Base-by-base conservation (phyloP, 179 eudicot genomes). In the Corrigiola litoralis region DNA sequence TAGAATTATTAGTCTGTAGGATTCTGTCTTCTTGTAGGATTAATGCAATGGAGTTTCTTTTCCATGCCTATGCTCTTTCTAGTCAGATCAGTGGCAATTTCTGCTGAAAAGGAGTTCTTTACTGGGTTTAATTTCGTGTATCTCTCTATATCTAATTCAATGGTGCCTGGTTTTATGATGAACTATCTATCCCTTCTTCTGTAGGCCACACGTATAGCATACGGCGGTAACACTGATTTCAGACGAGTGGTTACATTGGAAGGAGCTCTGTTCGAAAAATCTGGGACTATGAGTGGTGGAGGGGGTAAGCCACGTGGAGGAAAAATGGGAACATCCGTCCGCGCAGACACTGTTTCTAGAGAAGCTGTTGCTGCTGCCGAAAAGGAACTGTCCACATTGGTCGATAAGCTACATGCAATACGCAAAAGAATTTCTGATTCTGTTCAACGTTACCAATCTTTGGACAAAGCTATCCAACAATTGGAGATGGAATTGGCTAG, bases 241-340 rank as follows among this genome's bases (percentile, higher is more conserved):
- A 69, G 83, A 67, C 89, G 96, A 59, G 96, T 95, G 64, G 99
- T 95, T 54, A 95, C 99, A 9, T 69, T 86, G 50, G 97, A 90
- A 67, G 99, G 99, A 49, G 83, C 90, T 63, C 78, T 95, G 46
- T 88, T 90, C 49, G 99, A 95, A 76, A 91, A 81, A 74, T 92
- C 97, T 52, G 99, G 99, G 23, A 95, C 99, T 17, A 95, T 95
- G 97, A 86, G 86, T 77, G 99, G 99, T 61, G 99, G 99, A 23
- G 99, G 99, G 34, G 61, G 69, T 72, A 88, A 84, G 70, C 97
- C 99, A 54, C 95, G 99, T 24, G 99, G 99, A 61, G 99, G 99
- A 56, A 95, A 86, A 76, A 95, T 95, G 95, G 97, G 96, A 40
- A 83, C 92, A 24, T 84, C 96, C 37, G 80, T 95, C 67, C 89